phyloP scores from a whole-genome alignment of 1,284 basidiomycete species.

The Pseudozyma flocculosa region DNA sequence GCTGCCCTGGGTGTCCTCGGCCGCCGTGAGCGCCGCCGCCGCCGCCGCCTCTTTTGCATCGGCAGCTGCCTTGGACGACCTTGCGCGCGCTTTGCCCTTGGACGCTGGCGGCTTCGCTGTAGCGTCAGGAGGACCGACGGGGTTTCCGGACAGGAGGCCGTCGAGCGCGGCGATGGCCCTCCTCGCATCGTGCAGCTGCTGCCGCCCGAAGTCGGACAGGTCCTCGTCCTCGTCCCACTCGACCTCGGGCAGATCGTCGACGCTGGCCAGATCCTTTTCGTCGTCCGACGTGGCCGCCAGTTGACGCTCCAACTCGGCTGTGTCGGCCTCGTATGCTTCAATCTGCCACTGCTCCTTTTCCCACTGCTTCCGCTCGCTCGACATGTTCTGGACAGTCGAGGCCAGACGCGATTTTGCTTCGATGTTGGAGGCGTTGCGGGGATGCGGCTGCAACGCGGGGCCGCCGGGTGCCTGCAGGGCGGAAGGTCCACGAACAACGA shows the following conservation, averaged over 20 bases:
- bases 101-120: constrained; percentile 1
- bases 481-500: too few relatives aligned
- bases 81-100: constrained; percentile 16
- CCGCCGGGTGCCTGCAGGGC: constrained; percentile 2
- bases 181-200: constrained; percentile 29
- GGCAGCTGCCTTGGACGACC: constrained; percentile 18
- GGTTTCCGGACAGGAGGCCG: background rate
- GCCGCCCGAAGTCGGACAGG: constrained; percentile 21
- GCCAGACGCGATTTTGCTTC: constrained; percentile 32
- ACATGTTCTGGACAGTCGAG: constrained; percentile 32
- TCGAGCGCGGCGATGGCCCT: constrained; percentile 22
- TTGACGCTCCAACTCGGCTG: constrained; percentile 20
- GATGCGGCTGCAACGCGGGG: constrained; percentile 33
- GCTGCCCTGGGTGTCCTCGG: constrained; percentile 21
- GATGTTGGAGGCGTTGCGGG: constrained; percentile 41
- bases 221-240: constrained; percentile 6
- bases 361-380: constrained; percentile 37
- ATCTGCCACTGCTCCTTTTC: constrained; percentile 29
- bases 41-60: constrained; percentile 7
- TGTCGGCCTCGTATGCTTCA: constrained; percentile 33
- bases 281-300: constrained; percentile 6
- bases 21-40: too few relatives aligned
- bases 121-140: background rate
- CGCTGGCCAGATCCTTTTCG: constrained; percentile 5
- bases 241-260: background rate